phyloP scores from a whole-genome alignment of 2,329 filamentous ascomycete species.

The Herpotrichia juniperi region DNA sequence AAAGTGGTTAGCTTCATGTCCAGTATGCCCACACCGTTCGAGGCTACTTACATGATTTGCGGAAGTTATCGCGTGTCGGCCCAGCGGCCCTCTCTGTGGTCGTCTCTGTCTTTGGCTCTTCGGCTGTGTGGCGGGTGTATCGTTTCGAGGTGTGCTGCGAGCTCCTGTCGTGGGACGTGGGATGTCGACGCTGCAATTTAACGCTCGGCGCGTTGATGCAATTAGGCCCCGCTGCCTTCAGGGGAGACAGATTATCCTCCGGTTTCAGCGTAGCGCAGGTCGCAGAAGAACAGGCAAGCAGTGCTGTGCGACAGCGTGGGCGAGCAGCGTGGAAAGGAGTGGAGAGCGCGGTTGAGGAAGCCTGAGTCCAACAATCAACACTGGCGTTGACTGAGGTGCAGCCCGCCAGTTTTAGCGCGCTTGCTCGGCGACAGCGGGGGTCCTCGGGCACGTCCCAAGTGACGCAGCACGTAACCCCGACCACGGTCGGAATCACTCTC shows the following conservation, averaged over 20 bases:
- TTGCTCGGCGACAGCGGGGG: not conserved
- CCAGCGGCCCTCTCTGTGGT: constrained; percentile 37
- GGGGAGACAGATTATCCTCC: constrained; percentile 34
- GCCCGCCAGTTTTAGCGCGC: not conserved
- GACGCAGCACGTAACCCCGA: not conserved
- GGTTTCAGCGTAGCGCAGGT: constrained; percentile 24
- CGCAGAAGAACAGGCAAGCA: constrained; percentile 11
- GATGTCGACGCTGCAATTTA: constrained; percentile 28
- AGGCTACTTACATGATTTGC: constrained; percentile 45
- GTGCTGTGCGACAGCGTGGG: not conserved
- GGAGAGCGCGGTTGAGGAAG: not conserved
- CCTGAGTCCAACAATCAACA: not conserved
- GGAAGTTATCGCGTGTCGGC: constrained; percentile 36
- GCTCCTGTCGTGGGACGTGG: constrained; percentile 43
- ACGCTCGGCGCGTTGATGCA: constrained; percentile 39
- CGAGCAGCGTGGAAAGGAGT: constrained; percentile 14
- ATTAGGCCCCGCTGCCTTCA: constrained; percentile 39
- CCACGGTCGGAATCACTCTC: not conserved
- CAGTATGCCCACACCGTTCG: constrained; percentile 8
- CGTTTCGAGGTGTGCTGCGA: constrained; percentile 26
- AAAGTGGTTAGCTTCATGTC: constrained; percentile 49
- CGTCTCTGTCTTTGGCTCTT: constrained; percentile 23
- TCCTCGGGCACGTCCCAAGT: not conserved
- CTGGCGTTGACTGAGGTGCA: not conserved
- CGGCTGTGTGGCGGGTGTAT: constrained; percentile 11